phyloP scores from a whole-genome alignment of 2,329 filamentous ascomycete genomes.

The Neopestalotiopsis sp. region DNA sequence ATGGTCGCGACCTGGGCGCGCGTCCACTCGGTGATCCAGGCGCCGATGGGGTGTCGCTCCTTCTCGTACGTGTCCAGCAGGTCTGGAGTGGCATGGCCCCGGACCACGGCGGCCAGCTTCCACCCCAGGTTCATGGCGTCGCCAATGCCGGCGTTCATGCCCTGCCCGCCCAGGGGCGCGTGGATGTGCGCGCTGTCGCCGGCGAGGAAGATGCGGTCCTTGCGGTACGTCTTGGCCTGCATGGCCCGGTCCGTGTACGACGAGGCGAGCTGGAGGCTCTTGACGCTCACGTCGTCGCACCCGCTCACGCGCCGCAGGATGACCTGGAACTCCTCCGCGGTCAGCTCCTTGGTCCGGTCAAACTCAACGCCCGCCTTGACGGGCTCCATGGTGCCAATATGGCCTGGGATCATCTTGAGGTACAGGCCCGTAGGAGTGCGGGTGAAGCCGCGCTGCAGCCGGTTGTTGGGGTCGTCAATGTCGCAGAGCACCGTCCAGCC shows the following conservation, averaged over 20 bases:
- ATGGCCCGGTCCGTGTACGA: slow-evolving; percentile 24
- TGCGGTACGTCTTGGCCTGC: slow-evolving; percentile 41
- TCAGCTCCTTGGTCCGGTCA: slow-evolving; percentile 27
- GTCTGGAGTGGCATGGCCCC: slow-evolving; percentile 12
- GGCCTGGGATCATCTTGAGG: slow-evolving; percentile 21
- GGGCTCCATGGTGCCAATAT: slow-evolving; percentile 26
- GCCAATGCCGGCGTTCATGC: slow-evolving; percentile 63
- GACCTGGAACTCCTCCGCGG: slow-evolving; percentile 26
- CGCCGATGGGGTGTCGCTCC: slow-evolving; percentile 41
- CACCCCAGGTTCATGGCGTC: slow-evolving; percentile 61
- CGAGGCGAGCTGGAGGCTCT: slow-evolving; percentile 31
- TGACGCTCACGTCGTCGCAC: slow-evolving; percentile 27
- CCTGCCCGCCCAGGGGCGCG: slow-evolving; percentile 59
- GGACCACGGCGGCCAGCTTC: slow-evolving; percentile 49
- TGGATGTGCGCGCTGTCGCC: slow-evolving; percentile 65
- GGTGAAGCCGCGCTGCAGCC: slow-evolving; percentile 33
- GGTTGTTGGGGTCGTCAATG: slow-evolving; percentile 36
- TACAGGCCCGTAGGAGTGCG: slow-evolving; percentile 35
- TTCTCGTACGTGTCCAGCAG: slow-evolving; percentile 54
- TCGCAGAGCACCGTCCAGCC: slow-evolving; percentile 40
- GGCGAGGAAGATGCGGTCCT: slow-evolving; percentile 57
- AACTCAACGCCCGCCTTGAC: slow-evolving; percentile 22
- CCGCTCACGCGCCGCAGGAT: slow-evolving; percentile 27
- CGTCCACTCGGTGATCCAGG: slow-evolving; percentile 42
- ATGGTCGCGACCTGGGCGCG: slow-evolving; percentile 41